A percentile compares a stretch with the other conserved stretches of the same genome.
These are phyloP conservation scores for Gaeumannomyces sp. DNA, from an alignment of 2,329 filamentous ascomycete species.

Conservation along the genomic window DNA sequence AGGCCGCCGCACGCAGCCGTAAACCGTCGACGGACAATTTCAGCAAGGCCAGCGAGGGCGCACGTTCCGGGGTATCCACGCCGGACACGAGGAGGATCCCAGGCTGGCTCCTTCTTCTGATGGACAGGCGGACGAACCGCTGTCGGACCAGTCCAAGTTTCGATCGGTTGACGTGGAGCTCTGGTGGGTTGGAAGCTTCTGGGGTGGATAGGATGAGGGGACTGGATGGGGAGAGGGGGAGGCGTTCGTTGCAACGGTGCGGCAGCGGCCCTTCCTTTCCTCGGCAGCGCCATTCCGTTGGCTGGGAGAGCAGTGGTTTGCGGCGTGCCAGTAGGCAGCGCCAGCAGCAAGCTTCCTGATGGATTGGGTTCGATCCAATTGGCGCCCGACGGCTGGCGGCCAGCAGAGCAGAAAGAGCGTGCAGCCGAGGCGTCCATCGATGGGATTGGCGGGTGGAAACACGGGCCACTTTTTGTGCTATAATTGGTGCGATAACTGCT, in stretches of 20 bases:
- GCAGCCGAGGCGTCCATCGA: too few relatives aligned
- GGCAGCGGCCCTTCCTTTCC: too few relatives aligned
- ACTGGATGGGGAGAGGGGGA: neutral
- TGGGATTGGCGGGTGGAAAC: neutral
- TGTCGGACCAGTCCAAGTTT: neutral
- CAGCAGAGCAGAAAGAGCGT: too few relatives aligned
- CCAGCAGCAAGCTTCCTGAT: too few relatives aligned
- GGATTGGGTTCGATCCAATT: too few relatives aligned
- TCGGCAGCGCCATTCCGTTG: neutral
- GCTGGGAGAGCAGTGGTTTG: neutral
- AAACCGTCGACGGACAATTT: neutral
- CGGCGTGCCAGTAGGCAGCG: too few relatives aligned
- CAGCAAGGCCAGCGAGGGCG: neutral
- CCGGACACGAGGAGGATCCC: neutral
- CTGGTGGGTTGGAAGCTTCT: neutral
- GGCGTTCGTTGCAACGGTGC: neutral
- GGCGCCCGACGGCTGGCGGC: too few relatives aligned
- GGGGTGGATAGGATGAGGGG: too few relatives aligned
- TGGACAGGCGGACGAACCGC: neutral
- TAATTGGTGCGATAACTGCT: neutral
- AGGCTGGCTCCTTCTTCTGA: too few relatives aligned
- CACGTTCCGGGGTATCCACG: neutral
- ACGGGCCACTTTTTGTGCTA: neutral
- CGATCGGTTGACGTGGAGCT: neutral
- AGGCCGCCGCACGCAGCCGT: neutral